Percentiles rank a stretch among this genome's conserved stretches.
Conservation (phyloP, 208 protist genomes). For the Polymyxa betae region DNA sequence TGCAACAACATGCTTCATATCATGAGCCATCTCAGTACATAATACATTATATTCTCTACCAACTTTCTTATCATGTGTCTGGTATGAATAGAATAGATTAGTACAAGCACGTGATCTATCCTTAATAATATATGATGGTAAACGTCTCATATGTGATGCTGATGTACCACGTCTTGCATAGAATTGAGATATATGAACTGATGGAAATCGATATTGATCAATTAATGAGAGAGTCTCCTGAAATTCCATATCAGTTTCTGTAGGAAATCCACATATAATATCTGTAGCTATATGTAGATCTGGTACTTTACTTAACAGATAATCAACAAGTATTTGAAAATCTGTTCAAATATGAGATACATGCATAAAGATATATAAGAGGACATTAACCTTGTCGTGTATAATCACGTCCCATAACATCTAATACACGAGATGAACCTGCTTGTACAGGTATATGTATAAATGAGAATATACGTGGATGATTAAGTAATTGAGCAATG, state of each 20-base stretch:
- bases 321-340: background rate
- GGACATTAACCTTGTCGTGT: background rate
- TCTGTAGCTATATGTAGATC: constrained; percentile 76
- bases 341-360: background rate
- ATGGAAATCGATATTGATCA: constrained; percentile 64
- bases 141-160: constrained; percentile 73
- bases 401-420: constrained; percentile 80
- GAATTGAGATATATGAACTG: constrained; percentile 83
- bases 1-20: constrained; percentile 52
- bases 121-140: constrained; percentile 36
- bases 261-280: constrained; percentile 82
- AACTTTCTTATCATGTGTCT: background rate
- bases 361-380: no score
- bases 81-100: background rate
- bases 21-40: background rate
- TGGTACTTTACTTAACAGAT: constrained; percentile 67
- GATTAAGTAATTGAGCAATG: constrained; percentile 72
- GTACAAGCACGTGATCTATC: background rate
- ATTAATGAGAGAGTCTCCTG: constrained; percentile 74
- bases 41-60: background rate
- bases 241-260: constrained; percentile 78
- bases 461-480: constrained; percentile 79
- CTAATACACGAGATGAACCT: constrained; percentile 75
- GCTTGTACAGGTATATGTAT: constrained; percentile 84
- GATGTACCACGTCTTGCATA: constrained; percentile 82